phyloP scores from a whole-genome alignment of 2,329 filamentous ascomycete genomes.

The Bipolaris victoriae region DNA sequence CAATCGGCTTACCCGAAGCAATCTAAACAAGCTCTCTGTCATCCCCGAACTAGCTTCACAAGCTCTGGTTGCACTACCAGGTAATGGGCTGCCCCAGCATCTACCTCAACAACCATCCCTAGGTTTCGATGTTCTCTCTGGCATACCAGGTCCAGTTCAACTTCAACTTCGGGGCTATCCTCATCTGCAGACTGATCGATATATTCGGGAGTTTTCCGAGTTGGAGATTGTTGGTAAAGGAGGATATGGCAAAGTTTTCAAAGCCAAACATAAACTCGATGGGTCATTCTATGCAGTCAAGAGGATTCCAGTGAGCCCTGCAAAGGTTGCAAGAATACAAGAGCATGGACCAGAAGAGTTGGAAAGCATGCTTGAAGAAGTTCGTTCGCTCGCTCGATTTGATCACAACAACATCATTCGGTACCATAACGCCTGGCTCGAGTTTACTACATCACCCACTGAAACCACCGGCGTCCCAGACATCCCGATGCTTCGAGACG shows the following conservation, averaged over 20 bases:
- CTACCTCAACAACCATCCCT: conserved; percentile 20
- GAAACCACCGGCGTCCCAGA: conserved; percentile 15
- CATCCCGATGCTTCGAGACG: conserved; percentile 19
- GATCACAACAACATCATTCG: conserved; percentile 71
- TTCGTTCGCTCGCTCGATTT: conserved; percentile 65
- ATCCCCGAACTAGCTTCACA: conserved; percentile 30
- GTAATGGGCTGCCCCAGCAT: conserved; percentile 10
- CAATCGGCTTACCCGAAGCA: conserved; percentile 34
- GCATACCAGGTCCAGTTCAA: conserved; percentile 22
- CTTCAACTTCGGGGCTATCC: conserved; percentile 37
- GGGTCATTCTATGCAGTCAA: conserved; percentile 69
- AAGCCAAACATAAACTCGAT: conserved; percentile 66
- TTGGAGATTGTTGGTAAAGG: conserved; percentile 66
- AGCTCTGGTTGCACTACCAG: conserved; percentile 30
- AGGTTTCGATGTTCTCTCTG: conserved; percentile 22
- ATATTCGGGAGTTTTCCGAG: conserved; percentile 43
- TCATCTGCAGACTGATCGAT: conserved; percentile 41
- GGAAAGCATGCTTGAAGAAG: conserved; percentile 64
- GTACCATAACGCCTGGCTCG: conserved; percentile 70
- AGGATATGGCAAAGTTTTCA: conserved; percentile 69
- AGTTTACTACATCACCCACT: conserved; percentile 46
- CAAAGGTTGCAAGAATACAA: conserved; percentile 59
- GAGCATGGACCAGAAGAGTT: conserved; percentile 60
- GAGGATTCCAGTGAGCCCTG: conserved; percentile 64
- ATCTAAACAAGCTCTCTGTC: conserved; percentile 31